Conservation (phyloP, 2,329 filamentous ascomycete species). For the Paraconiothyrium brasiliense region DNA sequence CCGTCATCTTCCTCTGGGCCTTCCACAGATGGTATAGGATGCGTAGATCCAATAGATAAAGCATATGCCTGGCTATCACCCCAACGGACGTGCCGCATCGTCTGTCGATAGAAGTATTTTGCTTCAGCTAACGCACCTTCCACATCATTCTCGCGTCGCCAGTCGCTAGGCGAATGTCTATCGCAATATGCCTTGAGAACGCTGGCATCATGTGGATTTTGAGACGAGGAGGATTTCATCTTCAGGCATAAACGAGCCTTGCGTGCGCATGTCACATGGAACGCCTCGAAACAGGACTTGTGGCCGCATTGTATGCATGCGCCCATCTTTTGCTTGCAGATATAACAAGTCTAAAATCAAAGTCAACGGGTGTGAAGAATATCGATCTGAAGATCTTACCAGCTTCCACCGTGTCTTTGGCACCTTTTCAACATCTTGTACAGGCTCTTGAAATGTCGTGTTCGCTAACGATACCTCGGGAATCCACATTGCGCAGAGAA, state of each 20-base stretch:
- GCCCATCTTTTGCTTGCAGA: constrained; percentile 97
- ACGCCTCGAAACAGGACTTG: constrained; percentile 95
- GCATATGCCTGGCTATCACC: constrained; percentile 88
- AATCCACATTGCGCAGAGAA: constrained; percentile 98
- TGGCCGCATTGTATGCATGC: constrained; percentile 98
- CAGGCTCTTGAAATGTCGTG: constrained; percentile 96
- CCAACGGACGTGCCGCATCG: constrained; percentile 91
- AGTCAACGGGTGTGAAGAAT: constrained; percentile 24
- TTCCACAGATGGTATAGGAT: constrained; percentile 63
- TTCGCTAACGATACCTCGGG: constrained; percentile 96
- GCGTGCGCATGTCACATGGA: constrained; percentile 95
- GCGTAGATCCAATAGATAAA: constrained; percentile 78
- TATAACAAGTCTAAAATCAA: constrained; percentile 75
- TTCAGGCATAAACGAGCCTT: constrained; percentile 87
- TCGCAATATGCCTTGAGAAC: constrained; percentile 95
- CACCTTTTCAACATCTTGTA: constrained; percentile 97
- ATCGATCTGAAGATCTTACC: constrained; percentile 38
- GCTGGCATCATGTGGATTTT: constrained; percentile 80
- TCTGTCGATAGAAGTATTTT: constrained; percentile 86
- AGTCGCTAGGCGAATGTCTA: constrained; percentile 90
- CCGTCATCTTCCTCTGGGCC: constrained; percentile 59
- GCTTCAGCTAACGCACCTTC: constrained; percentile 82
- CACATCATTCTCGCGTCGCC: constrained; percentile 85
- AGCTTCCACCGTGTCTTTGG: constrained; percentile 94
- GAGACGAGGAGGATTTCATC: constrained; percentile 91